Evolutionary conservation across 163 green algal genomes (phyloP), one percentile per base, ranked within the genome.

Genomic region (Chlorella variabilis): DNA sequence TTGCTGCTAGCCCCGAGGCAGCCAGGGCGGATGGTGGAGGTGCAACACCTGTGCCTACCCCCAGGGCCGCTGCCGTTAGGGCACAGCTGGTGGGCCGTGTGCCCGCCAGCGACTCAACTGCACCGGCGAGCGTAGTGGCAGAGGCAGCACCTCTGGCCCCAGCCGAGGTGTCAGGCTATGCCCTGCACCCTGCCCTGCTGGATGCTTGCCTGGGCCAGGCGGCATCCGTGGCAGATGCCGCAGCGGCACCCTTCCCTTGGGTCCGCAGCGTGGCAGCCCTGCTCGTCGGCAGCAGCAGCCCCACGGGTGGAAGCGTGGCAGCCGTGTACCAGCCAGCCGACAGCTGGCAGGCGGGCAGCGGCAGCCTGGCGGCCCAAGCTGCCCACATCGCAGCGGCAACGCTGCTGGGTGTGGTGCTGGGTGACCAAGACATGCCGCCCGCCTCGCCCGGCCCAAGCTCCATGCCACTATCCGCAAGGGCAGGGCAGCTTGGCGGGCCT

Each of bases 371-470:
- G 13, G 39, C 70, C 27, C 31, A 67, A 18, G 67, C 71, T 38
- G 71, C 18, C 27, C 38, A 21, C 18, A 36, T 21, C 29, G n/a
- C 23, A 0, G 29, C 59, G 23, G 61, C 74, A 5, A 21, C 23
- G 25, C 3, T 86, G 34, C 31, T 42, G 20, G 78, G 81, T 1
- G 51, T 81, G 5, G 62, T 78, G 17, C 48, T 89, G 17, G 84
- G 80, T 27, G 84, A 89, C 21, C 84, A 84, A 6, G 75, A 86
- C 69, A 34, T 86, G n/a, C 75, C 84, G 20, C 84, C 80, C 3
- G 29, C 34, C 21, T 89, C 80, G 0, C 75, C 84, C 8, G 79
- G 73, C 31, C 84, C 84, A 1, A 3, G 20, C 68, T 11, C 33
- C 34, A 15, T 63, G 27, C 41, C 42, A 20, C 31, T 29, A 38